These are phyloP conservation scores for Phylloporus arenicola DNA, from an alignment of 768 basidiomycete genomes.

Conservation along the genomic window DNA sequence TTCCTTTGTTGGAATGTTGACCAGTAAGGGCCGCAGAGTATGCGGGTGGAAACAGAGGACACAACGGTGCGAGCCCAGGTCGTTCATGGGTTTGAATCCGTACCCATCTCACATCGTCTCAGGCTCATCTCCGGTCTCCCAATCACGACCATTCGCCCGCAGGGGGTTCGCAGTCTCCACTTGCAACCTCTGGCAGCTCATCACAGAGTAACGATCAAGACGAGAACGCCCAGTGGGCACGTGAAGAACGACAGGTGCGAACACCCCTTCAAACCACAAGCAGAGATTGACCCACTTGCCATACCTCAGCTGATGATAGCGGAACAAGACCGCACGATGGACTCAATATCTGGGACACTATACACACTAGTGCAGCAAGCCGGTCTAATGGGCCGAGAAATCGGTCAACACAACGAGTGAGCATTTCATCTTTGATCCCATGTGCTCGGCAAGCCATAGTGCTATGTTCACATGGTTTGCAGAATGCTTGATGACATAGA, in stretches of 20 bases:
- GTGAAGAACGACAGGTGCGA: conserved; percentile 79
- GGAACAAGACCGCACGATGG: conserved; percentile 86
- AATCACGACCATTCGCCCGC: conserved; percentile 12
- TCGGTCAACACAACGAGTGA: conserved; percentile 87
- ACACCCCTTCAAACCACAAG: not conserved
- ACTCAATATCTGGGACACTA: conserved; percentile 82
- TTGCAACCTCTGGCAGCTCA: conserved; percentile 5
- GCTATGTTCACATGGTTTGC: not conserved
- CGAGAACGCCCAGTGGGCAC: conserved; percentile 75
- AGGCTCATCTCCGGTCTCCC: conserved; percentile 15
- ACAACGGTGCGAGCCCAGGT: conserved; percentile 11
- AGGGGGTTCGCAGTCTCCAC: conserved; percentile 14
- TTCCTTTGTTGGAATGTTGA: conserved; percentile 9
- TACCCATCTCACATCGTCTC: not conserved
- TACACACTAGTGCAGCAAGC: conserved; percentile 85
- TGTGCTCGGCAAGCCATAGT: not conserved
- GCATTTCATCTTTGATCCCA: conserved; percentile 21
- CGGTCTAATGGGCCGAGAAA: conserved; percentile 90
- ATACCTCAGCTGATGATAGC: conserved; percentile 68
- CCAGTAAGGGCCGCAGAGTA: conserved; percentile 54
- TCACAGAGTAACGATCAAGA: conserved; percentile 39
- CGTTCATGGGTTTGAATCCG: not conserved
- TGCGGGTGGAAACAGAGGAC: conserved; percentile 58
- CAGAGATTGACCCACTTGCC: not conserved
- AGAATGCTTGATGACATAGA: conserved; percentile 83